phyloP scores from a whole-genome alignment of 495 filamentous ascomycete genomes.

The Cercophora sp. region DNA sequence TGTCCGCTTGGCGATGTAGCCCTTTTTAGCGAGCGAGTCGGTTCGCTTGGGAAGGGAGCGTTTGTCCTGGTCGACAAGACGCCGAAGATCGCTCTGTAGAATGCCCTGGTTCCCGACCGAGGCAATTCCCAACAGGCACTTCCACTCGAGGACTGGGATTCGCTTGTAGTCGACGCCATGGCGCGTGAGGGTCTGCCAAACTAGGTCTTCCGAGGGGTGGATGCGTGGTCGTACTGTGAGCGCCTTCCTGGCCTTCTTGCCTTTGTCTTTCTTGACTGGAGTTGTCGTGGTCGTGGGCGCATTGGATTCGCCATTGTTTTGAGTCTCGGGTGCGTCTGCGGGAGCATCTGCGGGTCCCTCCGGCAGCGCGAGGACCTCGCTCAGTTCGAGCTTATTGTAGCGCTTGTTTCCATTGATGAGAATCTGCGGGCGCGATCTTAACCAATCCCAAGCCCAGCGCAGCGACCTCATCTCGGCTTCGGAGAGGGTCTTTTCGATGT shows the following conservation, averaged over 20 bases:
- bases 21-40: constrained; percentile 65
- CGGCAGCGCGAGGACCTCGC: constrained; percentile 39
- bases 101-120: constrained; percentile 65
- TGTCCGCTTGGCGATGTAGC: constrained; percentile 79
- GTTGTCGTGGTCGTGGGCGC: too few species aligned
- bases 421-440: constrained; percentile 39
- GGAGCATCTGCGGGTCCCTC: constrained; percentile 21
- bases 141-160: constrained; percentile 65
- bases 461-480: constrained; percentile 31
- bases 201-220: constrained; percentile 39
- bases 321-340: too few species aligned
- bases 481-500: constrained; percentile 18
- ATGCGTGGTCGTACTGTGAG: constrained; percentile 30
- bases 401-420: constrained; percentile 36
- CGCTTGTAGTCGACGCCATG: constrained; percentile 71
- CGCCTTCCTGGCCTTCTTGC: constrained; percentile 19
- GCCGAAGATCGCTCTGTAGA: constrained; percentile 71
- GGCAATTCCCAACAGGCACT: constrained; percentile 76
- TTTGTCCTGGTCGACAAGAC: constrained; percentile 79
- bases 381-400: constrained; percentile 39
- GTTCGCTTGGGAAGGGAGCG: constrained; percentile 81
- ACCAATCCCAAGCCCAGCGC: constrained; percentile 44
- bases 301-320: too few species aligned
- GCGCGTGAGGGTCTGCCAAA: constrained; percentile 77
- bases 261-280: neutral